Base-by-base conservation (phyloP, 2,329 filamentous ascomycete genomes). In the Monosporascus sp. region DNA sequence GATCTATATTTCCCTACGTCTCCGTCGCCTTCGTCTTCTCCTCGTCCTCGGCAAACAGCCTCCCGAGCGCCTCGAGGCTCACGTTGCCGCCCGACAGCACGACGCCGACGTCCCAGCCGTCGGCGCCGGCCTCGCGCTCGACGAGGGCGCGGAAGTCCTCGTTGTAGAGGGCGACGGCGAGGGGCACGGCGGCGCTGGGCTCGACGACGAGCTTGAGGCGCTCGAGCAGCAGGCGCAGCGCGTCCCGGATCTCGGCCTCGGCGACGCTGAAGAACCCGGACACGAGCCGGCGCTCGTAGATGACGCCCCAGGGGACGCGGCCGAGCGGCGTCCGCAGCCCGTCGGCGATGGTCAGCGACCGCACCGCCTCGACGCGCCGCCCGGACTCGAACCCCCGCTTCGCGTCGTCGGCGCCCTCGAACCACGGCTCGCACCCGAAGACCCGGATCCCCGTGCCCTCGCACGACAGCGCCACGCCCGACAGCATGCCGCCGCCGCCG, bases 141-240 rank as follows among this genome's bases (percentile, higher is more conserved):
- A 92, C 87, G 70, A 87, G 70, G 14, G 65, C 68, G 54, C 90
- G 75, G 58, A 97, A 97, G 4, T 91, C 89, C 71, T 95, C 89
- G 68, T 96, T 88, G 60, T 84, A 97, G 60, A 97, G 73, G 50
- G 85, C 86, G 7, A 89, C 88, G 0, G 93, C 94, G 55, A 97
- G 70, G 1, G 85, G 83, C n/a, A 97, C 92, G 2, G 86, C 91
- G 0, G 88, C 84, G 70, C 87, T 92, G 22, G 93, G 93, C 77
- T 97, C 93, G 14, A 97, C 85, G 22, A 97, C 84, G 47, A 96
- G 74, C 81, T 97, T 97, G 78, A 94, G 84, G 54, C 92, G 76
- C 80, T 97, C 93, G 57, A 92, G 74, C 37, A 96, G 87, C 57
- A 97, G 71, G 56, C 80, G 74, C 81, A 96, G 80, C 14, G 92